Conservation (phyloP, 2,329 filamentous ascomycete species). For the Magnaporthales sp. region DNA sequence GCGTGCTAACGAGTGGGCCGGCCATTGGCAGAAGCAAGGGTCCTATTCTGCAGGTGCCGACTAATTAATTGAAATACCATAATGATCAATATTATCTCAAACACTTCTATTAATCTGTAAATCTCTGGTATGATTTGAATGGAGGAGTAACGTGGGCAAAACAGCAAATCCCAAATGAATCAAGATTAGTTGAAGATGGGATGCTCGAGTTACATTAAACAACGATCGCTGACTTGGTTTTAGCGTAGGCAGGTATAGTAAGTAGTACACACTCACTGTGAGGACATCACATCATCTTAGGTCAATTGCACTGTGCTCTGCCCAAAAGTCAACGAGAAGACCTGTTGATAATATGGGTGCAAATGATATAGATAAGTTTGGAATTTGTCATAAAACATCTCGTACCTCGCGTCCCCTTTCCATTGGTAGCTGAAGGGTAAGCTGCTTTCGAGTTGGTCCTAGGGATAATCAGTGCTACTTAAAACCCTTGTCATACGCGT, state of each 20-base stretch:
- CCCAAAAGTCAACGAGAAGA: no score
- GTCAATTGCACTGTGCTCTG: not conserved
- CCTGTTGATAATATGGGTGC: no score
- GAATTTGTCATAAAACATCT: no score
- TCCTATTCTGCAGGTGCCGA: not conserved
- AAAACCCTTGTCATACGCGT: not conserved
- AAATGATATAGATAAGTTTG: no score
- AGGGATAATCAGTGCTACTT: not conserved
- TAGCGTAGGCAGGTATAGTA: no score
- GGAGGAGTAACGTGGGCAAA: no score
- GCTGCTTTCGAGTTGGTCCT: not conserved
- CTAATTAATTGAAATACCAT: not conserved
- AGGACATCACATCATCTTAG: not conserved
- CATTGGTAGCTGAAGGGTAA: not conserved
- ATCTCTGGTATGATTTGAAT: not conserved
- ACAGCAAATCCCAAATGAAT: not conserved
- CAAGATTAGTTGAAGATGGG: no score
- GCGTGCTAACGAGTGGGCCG: not conserved
- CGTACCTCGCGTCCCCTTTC: no score
- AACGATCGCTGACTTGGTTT: not conserved
- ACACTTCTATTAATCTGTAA: not conserved
- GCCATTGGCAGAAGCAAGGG: not conserved
- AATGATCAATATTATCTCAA: not conserved
- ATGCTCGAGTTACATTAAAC: not conserved
- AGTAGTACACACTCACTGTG: no score